These are phyloP conservation scores for Apocynum venetum DNA, from an alignment of 257 asterid species.

Conservation along the genomic window DNA sequence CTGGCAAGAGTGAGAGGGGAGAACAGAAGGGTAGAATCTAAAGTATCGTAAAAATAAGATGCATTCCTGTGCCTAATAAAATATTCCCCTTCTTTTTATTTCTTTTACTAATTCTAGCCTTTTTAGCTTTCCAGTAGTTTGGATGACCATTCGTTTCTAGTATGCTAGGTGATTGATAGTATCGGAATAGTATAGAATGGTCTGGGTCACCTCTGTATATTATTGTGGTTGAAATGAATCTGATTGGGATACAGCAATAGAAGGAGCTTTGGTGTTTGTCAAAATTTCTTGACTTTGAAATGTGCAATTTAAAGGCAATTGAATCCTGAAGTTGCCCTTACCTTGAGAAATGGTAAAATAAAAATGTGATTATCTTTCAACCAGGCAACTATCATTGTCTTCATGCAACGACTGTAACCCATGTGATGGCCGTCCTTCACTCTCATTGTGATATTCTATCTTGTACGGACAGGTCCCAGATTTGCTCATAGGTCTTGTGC, in stretches of 20 bases:
- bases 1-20: neutral
- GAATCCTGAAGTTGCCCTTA: too few species aligned
- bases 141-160: neutral
- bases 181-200: constrained; percentile 4
- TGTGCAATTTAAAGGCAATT: neutral
- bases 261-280: constrained; percentile 8
- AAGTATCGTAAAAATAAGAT: constrained; percentile 14
- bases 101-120: neutral
- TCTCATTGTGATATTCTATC: too few species aligned
- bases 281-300: neutral
- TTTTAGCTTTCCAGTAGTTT: constrained; percentile 9
- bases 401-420: too few species aligned
- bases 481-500: too few species aligned
- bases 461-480: too few species aligned
- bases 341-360: too few species aligned
- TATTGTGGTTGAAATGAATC: constrained; percentile 11
- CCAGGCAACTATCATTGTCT: too few species aligned
- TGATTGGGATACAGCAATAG: constrained; percentile 5
- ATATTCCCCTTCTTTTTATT: neutral
- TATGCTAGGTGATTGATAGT: neutral
- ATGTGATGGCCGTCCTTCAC: too few species aligned
- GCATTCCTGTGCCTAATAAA: constrained; percentile 20
- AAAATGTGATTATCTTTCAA: too few species aligned
- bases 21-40: constrained; percentile 9
- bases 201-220: constrained; percentile 7